Evolutionary conservation across 352 stramenopile species (phyloP).

Genomic region (Globisporangium barbulae): DNA sequence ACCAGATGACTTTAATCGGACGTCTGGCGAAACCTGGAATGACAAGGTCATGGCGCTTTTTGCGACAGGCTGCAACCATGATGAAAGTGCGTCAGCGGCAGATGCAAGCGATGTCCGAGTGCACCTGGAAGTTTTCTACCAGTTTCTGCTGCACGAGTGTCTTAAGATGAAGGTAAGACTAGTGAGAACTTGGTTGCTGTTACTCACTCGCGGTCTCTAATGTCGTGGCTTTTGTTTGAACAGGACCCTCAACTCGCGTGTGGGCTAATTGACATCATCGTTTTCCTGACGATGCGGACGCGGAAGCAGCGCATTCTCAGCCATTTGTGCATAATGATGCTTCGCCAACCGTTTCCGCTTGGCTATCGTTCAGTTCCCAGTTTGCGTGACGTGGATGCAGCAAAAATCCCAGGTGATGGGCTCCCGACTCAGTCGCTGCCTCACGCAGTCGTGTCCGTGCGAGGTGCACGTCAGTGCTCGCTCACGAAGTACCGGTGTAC

Average conservation of each 20-base stretch:
- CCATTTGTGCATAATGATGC: slow-evolving; percentile 49
- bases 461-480: slow-evolving; percentile 31
- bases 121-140: slow-evolving; percentile 37
- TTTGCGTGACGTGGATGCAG: neutral
- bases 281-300: slow-evolving; percentile 37
- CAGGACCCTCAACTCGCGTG: slow-evolving; percentile 54
- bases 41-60: slow-evolving; percentile 35
- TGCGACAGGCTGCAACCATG: slow-evolving; percentile 20
- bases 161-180: slow-evolving; percentile 39
- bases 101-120: slow-evolving; percentile 9
- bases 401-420: slow-evolving; percentile 9
- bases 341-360: slow-evolving; percentile 56
- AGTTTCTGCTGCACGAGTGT: slow-evolving; percentile 41
- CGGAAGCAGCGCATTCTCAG: slow-evolving; percentile 38
- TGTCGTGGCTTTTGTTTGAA: neutral
- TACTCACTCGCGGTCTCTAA: neutral
- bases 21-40: neutral
- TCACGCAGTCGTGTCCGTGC: slow-evolving; percentile 30
- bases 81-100: slow-evolving; percentile 3
- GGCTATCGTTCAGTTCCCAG: neutral
- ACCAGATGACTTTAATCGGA: neutral
- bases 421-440: slow-evolving; percentile 32
- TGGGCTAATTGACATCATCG: slow-evolving; percentile 35
- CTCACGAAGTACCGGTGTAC: slow-evolving; percentile 43
- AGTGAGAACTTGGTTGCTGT: neutral